Percentiles rank a stretch among this genome's conserved stretches.
These are phyloP conservation scores for Candida maesae DNA, from an alignment of 805 yeast species.

Conservation along the genomic window DNA sequence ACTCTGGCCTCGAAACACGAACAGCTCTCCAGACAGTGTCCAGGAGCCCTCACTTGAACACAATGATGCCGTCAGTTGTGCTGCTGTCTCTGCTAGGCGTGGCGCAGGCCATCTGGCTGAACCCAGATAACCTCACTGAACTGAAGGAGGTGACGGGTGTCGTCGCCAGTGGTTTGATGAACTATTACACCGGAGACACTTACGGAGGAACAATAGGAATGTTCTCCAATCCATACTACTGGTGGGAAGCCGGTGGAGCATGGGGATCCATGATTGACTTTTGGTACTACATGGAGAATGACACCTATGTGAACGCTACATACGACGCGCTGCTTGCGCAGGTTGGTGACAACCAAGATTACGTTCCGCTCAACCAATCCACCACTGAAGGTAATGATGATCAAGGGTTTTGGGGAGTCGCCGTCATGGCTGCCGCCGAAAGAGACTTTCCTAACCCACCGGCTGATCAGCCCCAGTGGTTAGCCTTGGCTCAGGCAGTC, in stretches of 20 bases:
- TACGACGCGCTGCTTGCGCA: conserved; percentile 61
- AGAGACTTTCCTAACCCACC: conserved; percentile 74
- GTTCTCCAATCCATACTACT: conserved; percentile 73
- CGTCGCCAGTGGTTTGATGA: conserved; percentile 63
- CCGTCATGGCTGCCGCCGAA: conserved; percentile 82
- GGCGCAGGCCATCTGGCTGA: conserved; percentile 23
- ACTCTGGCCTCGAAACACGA: no score
- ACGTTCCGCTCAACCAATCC: conserved; percentile 77
- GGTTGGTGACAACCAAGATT: conserved; percentile 59
- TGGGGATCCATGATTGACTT: conserved; percentile 58
- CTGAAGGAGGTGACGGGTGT: conserved; percentile 47
- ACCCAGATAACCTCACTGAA: conserved; percentile 29
- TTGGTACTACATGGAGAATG: conserved; percentile 62
- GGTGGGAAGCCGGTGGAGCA: conserved; percentile 93
- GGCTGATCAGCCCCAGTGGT: conserved; percentile 60
- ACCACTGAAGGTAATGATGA: conserved; percentile 90
- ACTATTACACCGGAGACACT: conserved; percentile 62
- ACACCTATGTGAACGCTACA: conserved; percentile 53
- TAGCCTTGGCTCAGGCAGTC: conserved; percentile 76
- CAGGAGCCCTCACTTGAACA: background rate
- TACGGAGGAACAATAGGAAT: conserved; percentile 69
- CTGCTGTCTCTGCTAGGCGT: conserved; percentile 2
- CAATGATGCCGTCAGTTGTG: background rate
- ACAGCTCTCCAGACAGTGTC: background rate
- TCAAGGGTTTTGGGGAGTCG: conserved; percentile 90